Conservation (phyloP, 83 land plant genomes). For the Picea abies region DNA sequence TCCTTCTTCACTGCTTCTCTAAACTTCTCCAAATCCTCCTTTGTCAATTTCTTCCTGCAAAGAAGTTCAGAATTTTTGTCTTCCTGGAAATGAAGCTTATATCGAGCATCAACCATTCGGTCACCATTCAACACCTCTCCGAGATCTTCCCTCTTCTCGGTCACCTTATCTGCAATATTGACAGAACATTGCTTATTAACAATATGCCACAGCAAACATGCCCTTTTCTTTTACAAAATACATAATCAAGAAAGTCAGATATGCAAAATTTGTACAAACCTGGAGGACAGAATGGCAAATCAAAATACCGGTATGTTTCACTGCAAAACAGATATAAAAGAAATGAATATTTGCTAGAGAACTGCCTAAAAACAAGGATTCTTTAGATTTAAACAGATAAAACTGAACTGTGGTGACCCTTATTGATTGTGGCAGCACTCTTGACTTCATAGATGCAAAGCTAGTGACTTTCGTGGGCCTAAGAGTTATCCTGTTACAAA, state of each 20-base stretch:
- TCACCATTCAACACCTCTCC: constrained; percentile 90
- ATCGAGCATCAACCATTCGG: constrained; percentile 72
- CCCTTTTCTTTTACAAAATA: constrained; percentile 28
- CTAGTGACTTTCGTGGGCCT: not conserved
- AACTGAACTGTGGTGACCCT: not conserved
- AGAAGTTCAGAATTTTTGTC: constrained; percentile 55
- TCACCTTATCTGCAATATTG: constrained; percentile 38
- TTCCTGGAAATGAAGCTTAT: constrained; percentile 58
- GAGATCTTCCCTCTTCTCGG: constrained; percentile 67
- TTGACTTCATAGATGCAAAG: not conserved
- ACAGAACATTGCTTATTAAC: not conserved
- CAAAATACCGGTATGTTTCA: constrained; percentile 89
- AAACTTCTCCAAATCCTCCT: constrained; percentile 56
- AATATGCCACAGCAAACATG: not conserved
- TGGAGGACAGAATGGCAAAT: constrained; percentile 75
- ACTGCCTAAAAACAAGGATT: too few species aligned
- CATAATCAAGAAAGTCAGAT: not conserved
- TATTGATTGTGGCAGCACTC: not conserved
- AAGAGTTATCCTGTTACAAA: not conserved
- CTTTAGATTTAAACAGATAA: too few species aligned
- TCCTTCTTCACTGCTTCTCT: constrained; percentile 71
- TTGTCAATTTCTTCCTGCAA: constrained; percentile 48
- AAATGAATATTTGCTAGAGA: not conserved
- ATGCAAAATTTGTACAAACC: constrained; percentile 25
- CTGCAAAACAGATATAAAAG: constrained; percentile 33